Base-by-base conservation (phyloP, 2,329 filamentous ascomycete genomes). In the Plectosphaerella plurivora region DNA sequence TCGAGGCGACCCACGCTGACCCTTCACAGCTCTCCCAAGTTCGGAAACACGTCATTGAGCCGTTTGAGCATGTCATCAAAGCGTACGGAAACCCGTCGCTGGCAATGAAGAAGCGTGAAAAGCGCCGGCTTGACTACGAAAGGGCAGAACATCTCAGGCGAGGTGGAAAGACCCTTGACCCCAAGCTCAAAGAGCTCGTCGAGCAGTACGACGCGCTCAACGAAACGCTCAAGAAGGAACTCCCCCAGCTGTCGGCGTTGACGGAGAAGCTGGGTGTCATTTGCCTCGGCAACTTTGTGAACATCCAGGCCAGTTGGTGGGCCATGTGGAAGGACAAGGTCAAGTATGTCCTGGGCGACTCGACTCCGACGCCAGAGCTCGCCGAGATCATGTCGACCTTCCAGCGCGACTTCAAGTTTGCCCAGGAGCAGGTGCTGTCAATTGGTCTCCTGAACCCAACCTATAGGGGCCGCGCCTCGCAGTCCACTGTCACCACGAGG, bases 141-240 rank as follows among this genome's bases (percentile, higher is more conserved):
- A 88, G 88, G 60, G 90, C 83, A 60, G 86, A 89, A 63, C 83
- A 88, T 59, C 78, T 92, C 53, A 87, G 88, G 63, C 88, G 91
- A 45, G 79, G 83, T 35, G 90, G 91, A 56, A 92, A 95, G 68
- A 95, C 90, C 60, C 78, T 91, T 12, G 93, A 97, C 66, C 87
- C 91, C 63, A 94, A 93, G 66, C 86, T 92, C 4, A 77, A 82
- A 15, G 91, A 96, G 60, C 83, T 88, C 39, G 90, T 91, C 18
- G 91, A 96, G 63, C 88, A 95, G 65, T 99, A 96, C 68, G 82
- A 89, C 41, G 91, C 91, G 8, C 77, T 99, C 54, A 97, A 97
- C 64, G 90, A 96, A 57, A 91, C 93, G 1, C 77, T 97, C 54
- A 97, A 96, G 70, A 88, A 93, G 59, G 93, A 97, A 66, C 78